phyloP scores from a whole-genome alignment of 306 rosid genomes.

The Cicer bijugum region DNA sequence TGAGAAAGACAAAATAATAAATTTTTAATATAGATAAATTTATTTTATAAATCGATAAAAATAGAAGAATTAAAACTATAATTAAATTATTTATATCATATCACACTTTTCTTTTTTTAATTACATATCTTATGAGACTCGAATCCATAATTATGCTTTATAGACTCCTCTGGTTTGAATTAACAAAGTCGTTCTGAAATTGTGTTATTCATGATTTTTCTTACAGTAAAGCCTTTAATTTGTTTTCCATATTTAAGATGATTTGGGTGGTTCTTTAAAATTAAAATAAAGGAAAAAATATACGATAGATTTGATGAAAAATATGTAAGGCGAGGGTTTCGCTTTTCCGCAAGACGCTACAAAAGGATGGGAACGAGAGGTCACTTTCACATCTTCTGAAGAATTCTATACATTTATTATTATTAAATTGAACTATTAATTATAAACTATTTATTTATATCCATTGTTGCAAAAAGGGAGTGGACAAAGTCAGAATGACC shows the following conservation, averaged over 20 bases:
- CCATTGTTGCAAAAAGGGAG: not conserved
- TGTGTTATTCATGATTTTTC: not conserved
- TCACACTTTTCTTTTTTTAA: too few relatives aligned
- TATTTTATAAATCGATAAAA: too few relatives aligned
- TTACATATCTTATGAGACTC: too few relatives aligned
- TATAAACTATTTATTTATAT: not conserved
- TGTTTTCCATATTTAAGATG: not conserved
- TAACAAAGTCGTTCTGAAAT: too few relatives aligned
- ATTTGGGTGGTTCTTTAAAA: not conserved
- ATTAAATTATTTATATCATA: too few relatives aligned
- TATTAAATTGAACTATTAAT: not conserved
- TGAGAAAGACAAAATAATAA: too few relatives aligned
- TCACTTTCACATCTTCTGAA: not conserved
- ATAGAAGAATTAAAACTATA: too few relatives aligned
- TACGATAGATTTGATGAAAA: not conserved
- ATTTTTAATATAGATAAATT: too few relatives aligned
- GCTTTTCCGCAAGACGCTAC: not conserved
- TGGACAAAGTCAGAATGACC: constrained; percentile 35
- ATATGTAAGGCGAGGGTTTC: constrained; percentile 23
- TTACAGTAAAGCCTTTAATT: not conserved
- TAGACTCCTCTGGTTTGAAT: too few relatives aligned
- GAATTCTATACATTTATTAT: not conserved
- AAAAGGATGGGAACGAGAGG: not conserved
- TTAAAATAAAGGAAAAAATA: not conserved
- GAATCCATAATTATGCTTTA: too few relatives aligned